Base-by-base conservation (phyloP, 768 basidiomycete genomes). In the Leccinum imitatum region DNA sequence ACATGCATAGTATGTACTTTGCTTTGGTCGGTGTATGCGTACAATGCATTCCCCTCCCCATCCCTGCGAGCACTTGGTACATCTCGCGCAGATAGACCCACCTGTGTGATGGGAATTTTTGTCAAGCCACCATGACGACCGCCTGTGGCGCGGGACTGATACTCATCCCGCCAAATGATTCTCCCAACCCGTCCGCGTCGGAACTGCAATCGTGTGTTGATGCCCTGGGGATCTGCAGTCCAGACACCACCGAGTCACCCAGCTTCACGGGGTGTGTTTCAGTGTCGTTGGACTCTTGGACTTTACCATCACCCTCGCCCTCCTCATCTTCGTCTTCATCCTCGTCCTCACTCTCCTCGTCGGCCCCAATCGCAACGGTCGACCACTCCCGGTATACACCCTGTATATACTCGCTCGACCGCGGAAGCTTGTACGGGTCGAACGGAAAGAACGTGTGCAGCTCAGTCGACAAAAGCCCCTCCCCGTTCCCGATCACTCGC, bases 361-460 rank as follows among this genome's bases (percentile, higher is more conserved):
- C 88, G 17, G 86, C 84, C 8, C 77, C 80, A 23, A 84, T 79
- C 4, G 91, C 88, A 4, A 96, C 94, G 33, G 85, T 78, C 17
- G 86, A 79, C 96, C 96, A 99, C 61, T 95, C 92, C 50, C 95
- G 80, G 68, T 98, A 99, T 27, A 97, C 83, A 9, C 79, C 80
- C 56, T 92, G 86, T 57, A 99, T 90, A 68, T 87, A 97, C 21
- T 75, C 72, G 31, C 82, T 79, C 39, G 93, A 94, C 59, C 85
- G 82, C 0, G 93, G 90, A 5, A 99, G 85, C 59, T 87, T 90
- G 78, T 93, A 98, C 3, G 97, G 97, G 73, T 99, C 97, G 71
- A 99, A 99, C 0, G 97, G 97, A 79, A 99, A 99, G 79, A 98
- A 98, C 11, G 88, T 86, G 69, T 93, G 94, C 57, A 98, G 80